Base-by-base conservation (phyloP, 2,329 filamentous ascomycete genomes). In the Fonsecaea erecta region DNA sequence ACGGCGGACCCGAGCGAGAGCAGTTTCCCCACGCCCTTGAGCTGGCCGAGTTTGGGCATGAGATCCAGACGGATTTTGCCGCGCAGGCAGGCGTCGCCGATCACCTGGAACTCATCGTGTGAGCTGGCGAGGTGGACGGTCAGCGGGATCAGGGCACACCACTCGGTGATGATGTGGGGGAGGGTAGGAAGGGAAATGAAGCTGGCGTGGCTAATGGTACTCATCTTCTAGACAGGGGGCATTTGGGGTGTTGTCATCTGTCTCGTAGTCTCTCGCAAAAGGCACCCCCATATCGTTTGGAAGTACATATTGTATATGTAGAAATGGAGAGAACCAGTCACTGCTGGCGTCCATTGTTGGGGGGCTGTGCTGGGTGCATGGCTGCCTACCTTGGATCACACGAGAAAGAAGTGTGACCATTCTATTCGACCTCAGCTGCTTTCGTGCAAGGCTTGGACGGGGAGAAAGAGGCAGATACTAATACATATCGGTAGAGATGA, bases 41-140 rank as follows among this genome's bases (percentile, higher is more conserved):
- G 52, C 52, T 54, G 52, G 28, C 35, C 43, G 11, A 67, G 66
- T 2, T 21, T 61, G 46, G 51, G 24, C 48, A 65, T 53, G 14
- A 57, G 56, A 48, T 65, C 62, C 7, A 65, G 48, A 28, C 55
- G 48, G 32, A 54, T 32, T 30, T 54, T 35, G 5, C 52, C 52
- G 12, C 52, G 52, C 8, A 54, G 52, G 12, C 52, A 54, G 18
- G 52, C 52, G 11, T 54, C 26, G n/a, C 52, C 52, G 3, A 54
- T 54, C 26, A 54, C 32, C 26, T 54, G 52, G 32, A 54, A 54
- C 52, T 30, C 52, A 12, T 54, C 52, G 11, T 54, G 52, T 7
- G 52, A 5, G 24, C 52, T 54, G 28, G 52, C 24, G 12, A 54
- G 52, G 32, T 54, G 52, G 16, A 54, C 52, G 11, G 32, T 16